These are phyloP conservation scores for Sophora flavescens DNA, from an alignment of 306 rosid genomes.

Conservation along the genomic window DNA sequence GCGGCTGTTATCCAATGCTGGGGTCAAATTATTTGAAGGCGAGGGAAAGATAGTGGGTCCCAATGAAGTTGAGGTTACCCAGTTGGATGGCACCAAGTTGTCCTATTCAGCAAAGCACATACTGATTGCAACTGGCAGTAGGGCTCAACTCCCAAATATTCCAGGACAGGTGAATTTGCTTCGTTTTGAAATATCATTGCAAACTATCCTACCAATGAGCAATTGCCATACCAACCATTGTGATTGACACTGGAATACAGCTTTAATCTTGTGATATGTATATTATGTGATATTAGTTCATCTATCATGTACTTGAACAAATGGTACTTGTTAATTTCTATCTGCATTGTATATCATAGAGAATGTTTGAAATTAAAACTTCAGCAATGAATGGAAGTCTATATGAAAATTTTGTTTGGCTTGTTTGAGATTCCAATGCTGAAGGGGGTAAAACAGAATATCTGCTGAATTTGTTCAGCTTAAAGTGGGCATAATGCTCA, in stretches of 20 bases:
- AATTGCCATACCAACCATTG: too few species aligned
- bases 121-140: slow-evolving; percentile 89
- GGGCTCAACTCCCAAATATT: slow-evolving; percentile 80
- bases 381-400: background rate
- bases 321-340: background rate
- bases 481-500: too few species aligned
- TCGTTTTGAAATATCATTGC: slow-evolving; percentile 36
- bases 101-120: slow-evolving; percentile 91
- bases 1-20: slow-evolving; percentile 84
- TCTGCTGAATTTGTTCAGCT: too few species aligned
- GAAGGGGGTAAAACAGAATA: too few species aligned
- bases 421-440: background rate
- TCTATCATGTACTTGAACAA: background rate
- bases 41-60: slow-evolving; percentile 91
- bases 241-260: background rate
- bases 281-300: slow-evolving; percentile 31
- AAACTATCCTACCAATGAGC: background rate
- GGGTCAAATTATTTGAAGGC: slow-evolving; percentile 89
- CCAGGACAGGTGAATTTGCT: slow-evolving; percentile 83
- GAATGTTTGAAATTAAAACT: slow-evolving; percentile 10
- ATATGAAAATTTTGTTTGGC: background rate
- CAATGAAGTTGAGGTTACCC: slow-evolving; percentile 95
- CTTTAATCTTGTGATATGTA: slow-evolving; percentile 6
- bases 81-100: slow-evolving; percentile 94
- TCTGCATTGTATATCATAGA: background rate